Evolutionary conservation across 2,329 filamentous ascomycete species (phyloP).

Genomic region (Fusarium xyrophilum): DNA sequence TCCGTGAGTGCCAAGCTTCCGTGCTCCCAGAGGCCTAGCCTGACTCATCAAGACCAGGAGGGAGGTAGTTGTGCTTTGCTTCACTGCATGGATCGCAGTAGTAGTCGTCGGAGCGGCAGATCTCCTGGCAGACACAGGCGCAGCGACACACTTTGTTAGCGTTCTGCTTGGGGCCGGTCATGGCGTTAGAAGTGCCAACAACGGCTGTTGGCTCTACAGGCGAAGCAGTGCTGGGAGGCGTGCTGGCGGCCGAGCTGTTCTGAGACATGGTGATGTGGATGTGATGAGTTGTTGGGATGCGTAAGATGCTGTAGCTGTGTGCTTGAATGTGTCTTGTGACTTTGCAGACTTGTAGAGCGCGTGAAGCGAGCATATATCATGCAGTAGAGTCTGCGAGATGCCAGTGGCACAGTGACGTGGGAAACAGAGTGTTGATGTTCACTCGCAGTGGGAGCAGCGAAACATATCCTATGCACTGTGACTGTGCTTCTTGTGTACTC

Average conservation of each 20-base stretch:
- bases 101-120: background rate
- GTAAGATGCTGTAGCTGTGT: rapidly evolving
- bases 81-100: rapidly evolving
- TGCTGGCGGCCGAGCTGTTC: rapidly evolving
- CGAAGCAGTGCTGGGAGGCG: rapidly evolving
- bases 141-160: background rate
- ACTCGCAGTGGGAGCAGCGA: background rate
- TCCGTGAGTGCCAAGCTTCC: too few species aligned
- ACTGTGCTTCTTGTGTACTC: rapidly evolving
- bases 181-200: rapidly evolving
- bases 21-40: too few species aligned
- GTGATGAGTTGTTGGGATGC: rapidly evolving
- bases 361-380: rapidly evolving
- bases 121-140: background rate
- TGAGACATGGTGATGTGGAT: background rate
- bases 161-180: too few species aligned
- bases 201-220: rapidly evolving
- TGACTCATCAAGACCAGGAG: background rate
- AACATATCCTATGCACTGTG: rapidly evolving
- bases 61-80: rapidly evolving
- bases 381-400: background rate
- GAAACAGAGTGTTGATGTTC: rapidly evolving
- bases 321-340: rapidly evolving
- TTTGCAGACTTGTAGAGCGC: rapidly evolving
- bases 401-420: background rate